Conservation (phyloP, 2,329 filamentous ascomycete species). For the Aurifilum marmelostoma region DNA sequence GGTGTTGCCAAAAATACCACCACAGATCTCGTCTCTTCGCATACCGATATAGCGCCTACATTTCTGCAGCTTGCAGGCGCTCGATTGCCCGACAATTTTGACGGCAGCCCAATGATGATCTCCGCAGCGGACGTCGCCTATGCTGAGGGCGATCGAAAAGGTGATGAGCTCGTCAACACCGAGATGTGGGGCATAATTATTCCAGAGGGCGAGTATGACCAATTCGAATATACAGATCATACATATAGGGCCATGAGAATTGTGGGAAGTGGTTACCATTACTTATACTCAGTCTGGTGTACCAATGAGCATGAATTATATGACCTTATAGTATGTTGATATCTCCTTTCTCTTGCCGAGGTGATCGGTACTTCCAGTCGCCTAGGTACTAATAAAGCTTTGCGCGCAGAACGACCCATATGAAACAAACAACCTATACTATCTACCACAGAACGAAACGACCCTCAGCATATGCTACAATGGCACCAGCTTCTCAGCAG, state of each 20-base stretch:
- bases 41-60: constrained; percentile 66
- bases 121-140: constrained; percentile 34
- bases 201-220: constrained; percentile 40
- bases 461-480: not conserved
- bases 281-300: constrained; percentile 72
- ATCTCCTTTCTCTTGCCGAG: too few species aligned
- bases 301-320: constrained; percentile 69
- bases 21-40: constrained; percentile 56
- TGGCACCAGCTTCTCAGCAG: not conserved
- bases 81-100: constrained; percentile 52
- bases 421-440: constrained; percentile 51
- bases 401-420: constrained; percentile 53
- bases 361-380: not conserved
- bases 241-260: constrained; percentile 65
- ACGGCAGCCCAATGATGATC: constrained; percentile 56
- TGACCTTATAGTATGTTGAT: constrained; percentile 56
- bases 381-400: constrained; percentile 11
- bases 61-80: constrained; percentile 51
- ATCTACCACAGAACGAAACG: not conserved
- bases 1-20: constrained; percentile 49
- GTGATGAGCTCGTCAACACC: constrained; percentile 59
- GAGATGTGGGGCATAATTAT: constrained; percentile 57
- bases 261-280: constrained; percentile 55
- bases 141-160: constrained; percentile 29
- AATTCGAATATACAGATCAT: constrained; percentile 44